These are phyloP conservation scores for Chlamydomonas reinhardtii DNA, from an alignment of 163 green algal genomes.

Conservation along the genomic window DNA sequence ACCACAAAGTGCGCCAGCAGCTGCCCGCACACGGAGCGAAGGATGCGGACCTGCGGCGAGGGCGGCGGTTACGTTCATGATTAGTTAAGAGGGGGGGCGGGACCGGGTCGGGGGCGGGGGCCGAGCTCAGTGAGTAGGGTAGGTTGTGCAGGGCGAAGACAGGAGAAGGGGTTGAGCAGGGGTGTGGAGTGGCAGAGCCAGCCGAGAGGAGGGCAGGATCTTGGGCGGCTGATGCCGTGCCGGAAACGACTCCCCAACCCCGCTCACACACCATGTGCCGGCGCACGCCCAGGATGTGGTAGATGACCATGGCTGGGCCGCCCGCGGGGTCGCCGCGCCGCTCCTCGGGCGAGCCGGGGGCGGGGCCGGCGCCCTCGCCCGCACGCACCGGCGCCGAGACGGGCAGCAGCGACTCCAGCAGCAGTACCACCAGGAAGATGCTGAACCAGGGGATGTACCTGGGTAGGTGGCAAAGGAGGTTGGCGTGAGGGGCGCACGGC, in stretches of 20 bases:
- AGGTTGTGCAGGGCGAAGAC: too few species aligned
- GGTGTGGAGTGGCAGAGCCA: too few species aligned
- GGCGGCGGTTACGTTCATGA: not conserved
- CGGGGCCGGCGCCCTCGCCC: not conserved
- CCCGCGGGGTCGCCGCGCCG: not conserved
- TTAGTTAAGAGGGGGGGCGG: not conserved
- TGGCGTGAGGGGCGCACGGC: too few species aligned
- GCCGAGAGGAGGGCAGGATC: too few species aligned
- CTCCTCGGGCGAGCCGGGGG: not conserved
- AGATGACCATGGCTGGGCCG: slow-evolving; percentile 34
- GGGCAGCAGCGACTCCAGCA: slow-evolving; percentile 37
- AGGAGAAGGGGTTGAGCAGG: too few species aligned
- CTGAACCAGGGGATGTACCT: slow-evolving; percentile 47
- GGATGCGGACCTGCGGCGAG: slow-evolving; percentile 21
- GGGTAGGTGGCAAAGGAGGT: not conserved
- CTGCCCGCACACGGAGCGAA: slow-evolving; percentile 27
- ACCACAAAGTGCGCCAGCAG: slow-evolving; percentile 35
- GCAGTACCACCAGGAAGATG: slow-evolving; percentile 41
- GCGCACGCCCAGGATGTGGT: slow-evolving; percentile 43
- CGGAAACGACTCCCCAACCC: too few species aligned
- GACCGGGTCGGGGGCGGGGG: not conserved
- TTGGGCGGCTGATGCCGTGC: too few species aligned
- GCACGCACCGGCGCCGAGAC: not conserved
- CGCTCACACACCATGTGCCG: slow-evolving; percentile 22
- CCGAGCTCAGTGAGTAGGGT: not conserved